Evolutionary conservation across 2,329 filamentous ascomycete genomes (phyloP).

Genomic region (Zymoseptoria pseudotritici): DNA sequence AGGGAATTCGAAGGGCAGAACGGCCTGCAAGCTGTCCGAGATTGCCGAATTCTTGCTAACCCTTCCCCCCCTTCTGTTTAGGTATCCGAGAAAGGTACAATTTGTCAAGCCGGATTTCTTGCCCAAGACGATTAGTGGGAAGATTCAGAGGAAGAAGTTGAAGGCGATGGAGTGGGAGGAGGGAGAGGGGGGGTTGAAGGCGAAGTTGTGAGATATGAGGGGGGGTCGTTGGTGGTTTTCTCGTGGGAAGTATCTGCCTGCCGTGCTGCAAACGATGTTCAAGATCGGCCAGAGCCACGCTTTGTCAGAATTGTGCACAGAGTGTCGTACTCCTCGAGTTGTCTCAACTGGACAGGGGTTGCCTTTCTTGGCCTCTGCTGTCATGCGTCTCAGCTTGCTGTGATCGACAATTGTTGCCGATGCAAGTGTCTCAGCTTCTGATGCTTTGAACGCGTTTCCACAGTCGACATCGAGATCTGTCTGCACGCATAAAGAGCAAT

Average conservation of each 20-base stretch:
- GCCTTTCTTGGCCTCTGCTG: background rate
- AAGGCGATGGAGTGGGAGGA: conserved; percentile 32
- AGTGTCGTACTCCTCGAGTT: background rate
- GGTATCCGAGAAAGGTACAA: conserved; percentile 6
- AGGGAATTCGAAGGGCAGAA: conserved; percentile 23
- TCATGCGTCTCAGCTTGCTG: too few relatives aligned
- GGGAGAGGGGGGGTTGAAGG: conserved; percentile 2
- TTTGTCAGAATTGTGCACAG: too few relatives aligned
- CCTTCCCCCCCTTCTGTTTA: too few relatives aligned
- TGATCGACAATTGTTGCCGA: too few relatives aligned
- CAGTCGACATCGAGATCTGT: background rate
- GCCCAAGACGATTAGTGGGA: conserved; percentile 34
- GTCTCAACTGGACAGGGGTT: background rate
- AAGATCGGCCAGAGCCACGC: too few relatives aligned
- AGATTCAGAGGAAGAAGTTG: conserved; percentile 30
- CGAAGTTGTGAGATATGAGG: conserved; percentile 13
- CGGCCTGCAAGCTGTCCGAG: too few relatives aligned
- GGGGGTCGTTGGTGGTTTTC: too few relatives aligned
- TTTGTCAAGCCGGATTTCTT: conserved; percentile 33
- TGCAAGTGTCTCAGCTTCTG: background rate
- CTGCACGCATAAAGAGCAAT: too few relatives aligned
- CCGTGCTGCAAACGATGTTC: too few relatives aligned
- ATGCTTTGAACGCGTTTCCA: background rate
- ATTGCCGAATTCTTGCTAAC: too few relatives aligned
- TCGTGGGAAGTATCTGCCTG: too few relatives aligned